These are phyloP conservation scores for Phalaenopsis hybrid DNA, from an alignment of 116 monocot species.

Conservation along the genomic window DNA sequence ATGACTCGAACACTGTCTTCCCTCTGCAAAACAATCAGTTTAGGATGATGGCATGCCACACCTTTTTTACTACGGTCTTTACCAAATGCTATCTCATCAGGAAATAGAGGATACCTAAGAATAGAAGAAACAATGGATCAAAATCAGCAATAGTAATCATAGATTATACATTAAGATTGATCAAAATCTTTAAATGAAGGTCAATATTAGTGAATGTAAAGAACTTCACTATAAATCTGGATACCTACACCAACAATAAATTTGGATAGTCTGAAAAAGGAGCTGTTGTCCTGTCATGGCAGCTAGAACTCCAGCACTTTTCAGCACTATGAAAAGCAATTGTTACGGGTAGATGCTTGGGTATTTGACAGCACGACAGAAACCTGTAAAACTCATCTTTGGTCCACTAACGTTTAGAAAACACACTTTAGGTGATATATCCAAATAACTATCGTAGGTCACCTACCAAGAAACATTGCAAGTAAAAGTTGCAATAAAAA, in stretches of 20 bases:
- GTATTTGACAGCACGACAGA: slow-evolving; percentile 53
- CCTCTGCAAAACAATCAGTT: slow-evolving; percentile 70
- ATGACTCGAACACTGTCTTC: slow-evolving; percentile 39
- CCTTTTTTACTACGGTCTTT: slow-evolving; percentile 61
- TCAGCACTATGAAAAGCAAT: slow-evolving; percentile 69
- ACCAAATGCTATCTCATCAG: slow-evolving; percentile 79
- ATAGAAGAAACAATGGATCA: neutral
- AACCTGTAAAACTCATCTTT: slow-evolving; percentile 40
- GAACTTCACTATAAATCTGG: neutral
- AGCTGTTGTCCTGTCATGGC: slow-evolving; percentile 36
- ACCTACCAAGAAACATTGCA: slow-evolving; percentile 68
- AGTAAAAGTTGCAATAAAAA: slow-evolving; percentile 57
- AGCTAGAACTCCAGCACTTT: slow-evolving; percentile 58
- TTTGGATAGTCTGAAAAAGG: slow-evolving; percentile 69
- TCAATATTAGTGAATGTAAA: neutral
- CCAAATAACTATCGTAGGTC: neutral
- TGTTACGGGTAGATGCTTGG: slow-evolving; percentile 60
- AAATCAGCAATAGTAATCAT: no score
- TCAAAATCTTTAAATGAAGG: neutral
- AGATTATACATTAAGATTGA: no score
- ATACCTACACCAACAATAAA: slow-evolving; percentile 56
- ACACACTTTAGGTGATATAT: neutral
- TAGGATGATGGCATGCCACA: slow-evolving; percentile 90
- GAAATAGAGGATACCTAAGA: slow-evolving; percentile 63
- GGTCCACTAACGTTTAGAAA: neutral